These are phyloP conservation scores for Crithidia mellificae DNA, from an alignment of 208 protist species.

Conservation along the genomic window DNA sequence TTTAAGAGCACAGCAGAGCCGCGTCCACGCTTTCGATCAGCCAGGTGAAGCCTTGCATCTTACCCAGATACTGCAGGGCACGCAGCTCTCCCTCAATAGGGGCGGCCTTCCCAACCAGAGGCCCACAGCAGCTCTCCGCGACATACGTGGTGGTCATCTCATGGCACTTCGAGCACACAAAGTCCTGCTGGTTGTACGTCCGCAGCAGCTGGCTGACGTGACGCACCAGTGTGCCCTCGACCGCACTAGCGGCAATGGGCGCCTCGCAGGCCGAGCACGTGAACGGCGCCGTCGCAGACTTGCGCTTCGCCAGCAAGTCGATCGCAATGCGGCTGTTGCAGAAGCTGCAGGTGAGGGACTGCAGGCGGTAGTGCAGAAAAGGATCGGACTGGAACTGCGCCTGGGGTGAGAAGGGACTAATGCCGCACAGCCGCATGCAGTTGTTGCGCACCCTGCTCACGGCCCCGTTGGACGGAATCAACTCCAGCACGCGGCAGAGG, in stretches of 20 bases:
- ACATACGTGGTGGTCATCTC: conserved; percentile 72
- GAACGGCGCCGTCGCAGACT: conserved; percentile 35
- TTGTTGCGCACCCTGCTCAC: conserved; percentile 84
- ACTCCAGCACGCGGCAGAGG: conserved; percentile 67
- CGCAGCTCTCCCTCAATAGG: conserved; percentile 54
- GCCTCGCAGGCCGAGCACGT: conserved; percentile 72
- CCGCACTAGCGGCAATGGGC: conserved; percentile 51
- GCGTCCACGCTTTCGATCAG: conserved; percentile 68
- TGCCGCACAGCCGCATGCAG: conserved; percentile 82
- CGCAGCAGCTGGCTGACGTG: conserved; percentile 65
- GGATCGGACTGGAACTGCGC: conserved; percentile 49
- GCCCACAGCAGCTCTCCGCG: conserved; percentile 79
- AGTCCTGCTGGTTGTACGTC: conserved; percentile 77
- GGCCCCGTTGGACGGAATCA: conserved; percentile 67
- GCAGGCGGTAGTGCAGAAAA: conserved; percentile 38
- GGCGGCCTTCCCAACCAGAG: conserved; percentile 63
- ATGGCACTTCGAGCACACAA: conserved; percentile 81
- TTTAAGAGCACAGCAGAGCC: conserved; percentile 58
- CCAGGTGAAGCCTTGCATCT: conserved; percentile 66
- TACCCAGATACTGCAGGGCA: conserved; percentile 62
- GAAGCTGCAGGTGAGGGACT: conserved; percentile 71
- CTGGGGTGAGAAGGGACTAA: conserved; percentile 84
- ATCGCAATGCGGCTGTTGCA: conserved; percentile 70
- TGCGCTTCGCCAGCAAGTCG: conserved; percentile 50
- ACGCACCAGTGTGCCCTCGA: conserved; percentile 84